phyloP scores from a whole-genome alignment of 2,329 filamentous ascomycete genomes.

The Fusarium poae region DNA sequence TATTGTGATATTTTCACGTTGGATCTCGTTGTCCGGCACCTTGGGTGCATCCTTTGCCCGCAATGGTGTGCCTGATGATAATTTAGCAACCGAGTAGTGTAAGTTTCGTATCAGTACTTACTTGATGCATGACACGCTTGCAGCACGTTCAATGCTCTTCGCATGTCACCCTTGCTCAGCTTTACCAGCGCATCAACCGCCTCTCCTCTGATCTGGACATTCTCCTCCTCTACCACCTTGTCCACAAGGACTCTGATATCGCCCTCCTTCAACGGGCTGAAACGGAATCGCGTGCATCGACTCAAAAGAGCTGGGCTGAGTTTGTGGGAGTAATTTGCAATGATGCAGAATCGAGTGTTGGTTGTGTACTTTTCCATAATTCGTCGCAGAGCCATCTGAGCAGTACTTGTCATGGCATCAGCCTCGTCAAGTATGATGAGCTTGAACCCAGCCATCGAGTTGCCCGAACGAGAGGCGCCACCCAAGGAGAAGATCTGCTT shows the following conservation, averaged over 20 bases:
- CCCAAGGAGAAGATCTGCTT: conserved; percentile 91
- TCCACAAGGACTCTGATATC: conserved; percentile 91
- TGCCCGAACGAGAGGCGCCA: conserved; percentile 61
- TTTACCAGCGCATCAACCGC: conserved; percentile 86
- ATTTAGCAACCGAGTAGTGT: conserved; percentile 14
- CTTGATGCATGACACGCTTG: conserved; percentile 97
- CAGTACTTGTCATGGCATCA: conserved; percentile 99
- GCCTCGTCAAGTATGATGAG: conserved; percentile 98
- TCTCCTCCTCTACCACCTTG: conserved; percentile 88
- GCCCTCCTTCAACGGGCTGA: conserved; percentile 89
- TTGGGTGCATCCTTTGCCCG: conserved; percentile 71
- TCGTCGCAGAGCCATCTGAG: conserved; percentile 94
- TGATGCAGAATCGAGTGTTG: conserved; percentile 97
- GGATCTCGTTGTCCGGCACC: conserved; percentile 72
- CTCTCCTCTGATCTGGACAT: conserved; percentile 83
- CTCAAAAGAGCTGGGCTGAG: conserved; percentile 92
- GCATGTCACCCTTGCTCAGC: conserved; percentile 96
- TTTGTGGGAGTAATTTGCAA: conserved; percentile 99
- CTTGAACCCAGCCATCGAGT: conserved; percentile 82
- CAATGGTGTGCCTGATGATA: conserved; percentile 72
- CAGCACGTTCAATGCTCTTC: conserved; percentile 91
- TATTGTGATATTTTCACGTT: conserved; percentile 84
- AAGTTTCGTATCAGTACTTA: conserved; percentile 55
- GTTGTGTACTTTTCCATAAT: conserved; percentile 99
- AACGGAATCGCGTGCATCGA: conserved; percentile 93